Base-by-base conservation (phyloP, 805 yeast species). In the Saccharomycopsis fibuligera region DNA sequence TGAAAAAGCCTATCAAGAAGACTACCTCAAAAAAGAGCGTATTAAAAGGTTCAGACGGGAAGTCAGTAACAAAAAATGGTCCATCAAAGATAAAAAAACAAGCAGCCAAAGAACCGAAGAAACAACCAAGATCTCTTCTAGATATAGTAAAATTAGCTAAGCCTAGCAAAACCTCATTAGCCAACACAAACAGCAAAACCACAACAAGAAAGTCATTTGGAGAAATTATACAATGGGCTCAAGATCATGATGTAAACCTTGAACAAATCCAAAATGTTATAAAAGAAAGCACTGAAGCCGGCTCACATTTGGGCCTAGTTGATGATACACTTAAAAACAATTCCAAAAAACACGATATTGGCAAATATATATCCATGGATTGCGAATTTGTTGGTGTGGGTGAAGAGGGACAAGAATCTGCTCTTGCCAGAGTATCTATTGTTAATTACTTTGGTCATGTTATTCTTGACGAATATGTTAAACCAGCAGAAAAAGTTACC, bases 301-400 rank as follows among this genome's bases (percentile, higher is more conserved):
- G n/a, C n/a, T n/a, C n/a, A n/a, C n/a, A n/a, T n/a, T n/a, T n/a
- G n/a, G n/a, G n/a, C n/a, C n/a, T n/a, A n/a, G n/a, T n/a, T n/a
- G n/a, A n/a, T n/a, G n/a, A n/a, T n/a, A n/a, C n/a, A n/a, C n/a
- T n/a, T n/a, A n/a, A n/a, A n/a, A n/a, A n/a, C n/a, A n/a, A n/a
- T n/a, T n/a, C n/a, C n/a, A 44, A 35, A n/a, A 45, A 39, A 23
- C 41, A 36, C 22, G 25, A 38, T 39, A 68, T 79, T 1, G 96
- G 96, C 1, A 83, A 76, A 58, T 89, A 75, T 56, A 51, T 89
- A 2, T 87, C 96, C 1, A 77, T 90, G 53, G 98, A 90, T 65
- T 89, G 97, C 68, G 98, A 90, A 58, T 89, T 90, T 69, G 97
- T 90, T 2, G 96, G 96, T 9, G 82, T 85, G 2, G 96, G 96